Evolutionary conservation across 2,329 filamentous ascomycete genomes (phyloP).

Genomic region (Rhynchosporium graminicola): DNA sequence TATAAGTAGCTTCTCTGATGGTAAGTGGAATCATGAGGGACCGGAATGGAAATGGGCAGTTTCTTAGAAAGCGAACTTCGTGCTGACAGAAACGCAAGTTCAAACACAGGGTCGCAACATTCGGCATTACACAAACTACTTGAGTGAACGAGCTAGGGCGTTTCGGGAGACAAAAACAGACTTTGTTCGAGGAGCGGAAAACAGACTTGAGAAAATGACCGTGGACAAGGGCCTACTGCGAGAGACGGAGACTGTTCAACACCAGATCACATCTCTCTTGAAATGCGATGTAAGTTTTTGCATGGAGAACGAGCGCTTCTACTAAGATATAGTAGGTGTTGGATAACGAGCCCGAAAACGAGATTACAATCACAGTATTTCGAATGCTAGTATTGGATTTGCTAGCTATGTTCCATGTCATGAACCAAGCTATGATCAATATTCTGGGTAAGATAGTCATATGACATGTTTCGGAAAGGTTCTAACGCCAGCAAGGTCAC

Average conservation of each 20-base stretch:
- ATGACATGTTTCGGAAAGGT: not conserved
- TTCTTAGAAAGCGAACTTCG: constrained; percentile 25
- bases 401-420: constrained; percentile 85
- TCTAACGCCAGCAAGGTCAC: constrained; percentile 60
- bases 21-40: constrained; percentile 53
- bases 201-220: constrained; percentile 78
- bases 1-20: constrained; percentile 89
- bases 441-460: constrained; percentile 70
- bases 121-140: constrained; percentile 84
- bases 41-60: constrained; percentile 13
- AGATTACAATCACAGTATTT: constrained; percentile 94
- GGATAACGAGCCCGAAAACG: constrained; percentile 87
- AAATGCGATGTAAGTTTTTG: constrained; percentile 78
- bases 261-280: constrained; percentile 80
- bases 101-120: constrained; percentile 97
- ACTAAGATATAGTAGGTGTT: constrained; percentile 62
- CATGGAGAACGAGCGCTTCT: constrained; percentile 4
- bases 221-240: constrained; percentile 91
- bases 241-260: constrained; percentile 88
- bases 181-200: constrained; percentile 82
- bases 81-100: constrained; percentile 57
- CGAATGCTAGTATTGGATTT: constrained; percentile 88
- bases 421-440: constrained; percentile 97
- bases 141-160: constrained; percentile 77
- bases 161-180: constrained; percentile 85